A percentile compares a stretch with the other conserved stretches of the same genome.
Evolutionary conservation across 1,284 basidiomycete species (phyloP).

Genomic region (Anthracocystis panici-leucophaei): DNA sequence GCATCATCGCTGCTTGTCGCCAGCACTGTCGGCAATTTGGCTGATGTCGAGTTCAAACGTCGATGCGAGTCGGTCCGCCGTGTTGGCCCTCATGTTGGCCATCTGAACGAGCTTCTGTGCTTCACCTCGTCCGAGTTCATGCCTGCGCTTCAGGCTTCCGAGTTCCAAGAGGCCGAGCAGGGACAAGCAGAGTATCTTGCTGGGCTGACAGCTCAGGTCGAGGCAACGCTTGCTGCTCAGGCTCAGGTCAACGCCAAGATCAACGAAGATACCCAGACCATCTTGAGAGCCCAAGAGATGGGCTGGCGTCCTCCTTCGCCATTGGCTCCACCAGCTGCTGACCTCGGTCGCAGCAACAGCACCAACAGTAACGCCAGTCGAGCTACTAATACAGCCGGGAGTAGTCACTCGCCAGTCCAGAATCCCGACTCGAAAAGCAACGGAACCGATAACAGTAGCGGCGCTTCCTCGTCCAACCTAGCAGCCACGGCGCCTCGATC

Average conservation of each 20-base stretch:
- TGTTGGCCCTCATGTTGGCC: slow-evolving; percentile 58
- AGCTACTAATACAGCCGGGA: slow-evolving; percentile 6
- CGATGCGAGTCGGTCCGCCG: slow-evolving; percentile 63
- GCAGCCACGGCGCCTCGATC: slow-evolving; percentile 3
- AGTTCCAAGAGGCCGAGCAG: slow-evolving; percentile 53
- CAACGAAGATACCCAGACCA: slow-evolving; percentile 46
- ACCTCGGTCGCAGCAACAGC: slow-evolving; percentile 38
- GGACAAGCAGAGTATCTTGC: slow-evolving; percentile 54
- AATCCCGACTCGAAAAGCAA: slow-evolving; percentile 19
- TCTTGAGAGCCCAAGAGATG: slow-evolving; percentile 51
- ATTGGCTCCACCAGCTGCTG: slow-evolving; percentile 11
- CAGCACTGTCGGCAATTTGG: slow-evolving; percentile 58
- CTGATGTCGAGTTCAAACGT: slow-evolving; percentile 63
- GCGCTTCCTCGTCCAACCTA: neutral
- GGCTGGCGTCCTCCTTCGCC: slow-evolving; percentile 57
- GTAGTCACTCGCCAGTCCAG: slow-evolving; percentile 8
- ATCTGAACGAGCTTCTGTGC: slow-evolving; percentile 58
- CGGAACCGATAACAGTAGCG: slow-evolving; percentile 8
- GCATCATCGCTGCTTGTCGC: slow-evolving; percentile 53
- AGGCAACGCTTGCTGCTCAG: slow-evolving; percentile 37
- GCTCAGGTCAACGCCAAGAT: slow-evolving; percentile 51
- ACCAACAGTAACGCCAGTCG: slow-evolving; percentile 27
- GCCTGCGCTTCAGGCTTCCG: slow-evolving; percentile 58
- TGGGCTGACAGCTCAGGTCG: slow-evolving; percentile 44
- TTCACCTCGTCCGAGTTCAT: slow-evolving; percentile 62